Base-by-base conservation (phyloP, 2,329 filamentous ascomycete genomes). In the Xylariaceae sp. region DNA sequence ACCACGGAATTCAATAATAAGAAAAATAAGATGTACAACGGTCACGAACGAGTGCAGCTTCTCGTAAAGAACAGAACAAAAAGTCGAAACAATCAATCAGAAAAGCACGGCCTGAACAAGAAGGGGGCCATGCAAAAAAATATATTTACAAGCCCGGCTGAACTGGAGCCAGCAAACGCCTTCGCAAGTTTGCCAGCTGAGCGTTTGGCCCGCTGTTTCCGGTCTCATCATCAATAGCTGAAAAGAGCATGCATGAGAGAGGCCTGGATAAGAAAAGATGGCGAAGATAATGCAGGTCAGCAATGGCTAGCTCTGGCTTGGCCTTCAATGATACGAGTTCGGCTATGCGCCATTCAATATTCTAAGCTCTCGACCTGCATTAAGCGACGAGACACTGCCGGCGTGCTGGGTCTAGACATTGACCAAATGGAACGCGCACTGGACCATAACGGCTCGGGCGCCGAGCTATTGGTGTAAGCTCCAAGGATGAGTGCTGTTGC, bases 311-410 rank as follows among this genome's bases (percentile, higher is more conserved):
- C 35, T 27, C 37, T 42, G 40, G 56, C 46, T 50, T 50, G 52
- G 36, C 41, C 20, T 39, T 43, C 29, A 6, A 43, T 33, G 29
- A 57, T 57, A 54, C 54, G 53, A 50, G 40, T 37, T 42, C 42
- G 46, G 27, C 20, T 40, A 44, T 32, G 53, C 43, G 43, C 53
- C 39, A 45, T 48, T 35, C 53, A 57, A 54, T 57, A 52, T 32
- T 26, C 11, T 24, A 33, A 37, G 16, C 10, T 35, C 21, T 24
- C 20, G 23, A 41, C 27, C 27, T 41, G 35, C 49, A 52, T 50
- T 18, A 26, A 41, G 24, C 18, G 30, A 39, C 40, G 54, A 43
- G 54, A 54, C 15, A n/a, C 45, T 50, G 41, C 53, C 49, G 41
- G 40, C 35, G 29, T 30, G 32, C 30, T 58, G 20, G 42, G 42